Evolutionary conservation across 805 yeast genomes (phyloP), one percentile per base, ranked within the genome.

Genomic region (Metschnikowia rubicola): DNA sequence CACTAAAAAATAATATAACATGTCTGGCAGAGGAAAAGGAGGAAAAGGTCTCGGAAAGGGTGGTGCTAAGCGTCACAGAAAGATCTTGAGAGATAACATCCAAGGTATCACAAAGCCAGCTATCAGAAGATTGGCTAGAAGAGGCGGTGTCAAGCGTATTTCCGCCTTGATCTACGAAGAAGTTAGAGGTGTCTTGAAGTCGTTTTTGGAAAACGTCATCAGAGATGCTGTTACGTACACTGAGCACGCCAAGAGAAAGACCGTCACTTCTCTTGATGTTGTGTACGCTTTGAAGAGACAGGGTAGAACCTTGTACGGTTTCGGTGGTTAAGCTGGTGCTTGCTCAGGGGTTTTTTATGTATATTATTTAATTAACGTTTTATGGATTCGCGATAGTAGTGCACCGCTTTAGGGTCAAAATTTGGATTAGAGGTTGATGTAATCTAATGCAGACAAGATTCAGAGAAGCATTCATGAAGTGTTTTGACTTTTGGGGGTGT

Each of bases 91-190:
- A 83, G 99, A 94, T 77, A 94, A 92, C 92, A 92, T 94, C 63
- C 97, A 91, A 79, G 99, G 99, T 82, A 92, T 92, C 73, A 92
- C 99, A 56, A 92, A 92, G 84, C 99, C 99, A 71, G 99, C 99
- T 70, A 92, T 92, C 71, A 90, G 99, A 83, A 92, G 99, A 88
- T 86, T 92, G 67, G 99, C 99, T 44, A 92, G 99, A 86, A 90
- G 99, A 88, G 99, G 99, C 80, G 99, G 99, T 91, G 99, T 92
- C 71, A 92, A 92, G 86, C 96, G 99, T 88, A 92, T 92, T 68
- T 92, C 98, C 56, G 98, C 96, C 74, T 80, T 91, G 71, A 92
- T 92, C 74, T 92, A 92, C 81, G 99, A 92, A 79, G 97, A 92
- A 80, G 96, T 94, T 69, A 90, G 99, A 82, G 91, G 86, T 62